Conservation (phyloP, 192 early-diverging fungal genomes). For the Dispira parvispora region DNA sequence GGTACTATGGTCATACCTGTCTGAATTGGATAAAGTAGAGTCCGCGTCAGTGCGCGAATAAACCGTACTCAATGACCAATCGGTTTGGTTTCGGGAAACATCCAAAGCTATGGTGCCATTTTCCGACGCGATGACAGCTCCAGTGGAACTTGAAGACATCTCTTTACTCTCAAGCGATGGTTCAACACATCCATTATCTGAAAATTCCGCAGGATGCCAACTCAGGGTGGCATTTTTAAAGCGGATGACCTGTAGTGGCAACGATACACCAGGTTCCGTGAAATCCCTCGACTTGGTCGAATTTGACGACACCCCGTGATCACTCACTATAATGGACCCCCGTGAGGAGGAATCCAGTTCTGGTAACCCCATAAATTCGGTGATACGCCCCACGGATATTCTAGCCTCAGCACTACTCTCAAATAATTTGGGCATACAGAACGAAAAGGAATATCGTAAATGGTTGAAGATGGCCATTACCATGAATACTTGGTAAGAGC, state of each 20-base stretch:
- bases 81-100: too few species aligned
- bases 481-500: constrained; percentile 7
- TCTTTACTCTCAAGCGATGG: background rate
- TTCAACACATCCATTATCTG: background rate
- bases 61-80: too few species aligned
- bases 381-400: constrained; percentile 2
- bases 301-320: too few species aligned
- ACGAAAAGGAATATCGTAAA: background rate
- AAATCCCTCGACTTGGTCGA: too few species aligned
- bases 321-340: background rate
- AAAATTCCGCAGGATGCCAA: background rate
- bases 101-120: too few species aligned
- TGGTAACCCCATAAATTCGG: background rate
- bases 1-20: too few species aligned
- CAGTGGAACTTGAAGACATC: too few species aligned
- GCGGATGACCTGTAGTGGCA: too few species aligned
- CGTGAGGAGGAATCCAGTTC: constrained; percentile 8
- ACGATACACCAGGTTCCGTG: too few species aligned
- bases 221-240: background rate
- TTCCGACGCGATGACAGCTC: too few species aligned
- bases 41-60: too few species aligned
- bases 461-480: constrained; percentile 3
- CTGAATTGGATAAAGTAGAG: too few species aligned
- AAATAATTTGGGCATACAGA: constrained; percentile 6
- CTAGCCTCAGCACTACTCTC: constrained; percentile 4